Evolutionary conservation across 192 early-diverging fungal genomes (phyloP).

Genomic region (Coemansia sp.): DNA sequence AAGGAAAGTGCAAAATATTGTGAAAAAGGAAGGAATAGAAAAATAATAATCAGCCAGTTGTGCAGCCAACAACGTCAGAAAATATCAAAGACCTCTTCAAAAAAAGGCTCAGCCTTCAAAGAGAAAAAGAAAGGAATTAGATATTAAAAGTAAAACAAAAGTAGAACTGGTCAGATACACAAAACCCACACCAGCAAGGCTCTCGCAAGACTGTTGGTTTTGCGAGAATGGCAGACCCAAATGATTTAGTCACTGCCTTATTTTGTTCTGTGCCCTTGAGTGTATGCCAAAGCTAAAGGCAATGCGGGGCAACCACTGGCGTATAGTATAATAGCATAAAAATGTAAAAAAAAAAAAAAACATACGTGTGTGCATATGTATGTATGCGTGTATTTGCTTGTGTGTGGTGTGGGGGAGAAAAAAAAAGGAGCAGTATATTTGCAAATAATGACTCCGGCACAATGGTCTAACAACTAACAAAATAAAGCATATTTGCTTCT

Average conservation of each 20-base stretch:
- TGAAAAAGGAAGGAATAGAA: neutral
- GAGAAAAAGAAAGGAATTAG: neutral
- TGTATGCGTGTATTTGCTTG: neutral
- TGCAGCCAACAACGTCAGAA: neutral
- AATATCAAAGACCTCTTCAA: neutral
- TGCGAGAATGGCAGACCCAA: neutral
- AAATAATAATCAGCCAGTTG: neutral
- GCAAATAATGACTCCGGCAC: neutral
- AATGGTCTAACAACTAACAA: neutral
- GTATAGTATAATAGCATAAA: neutral
- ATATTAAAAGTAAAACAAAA: neutral
- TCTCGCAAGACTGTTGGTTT: neutral
- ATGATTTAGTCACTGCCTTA: neutral
- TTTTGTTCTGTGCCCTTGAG: neutral
- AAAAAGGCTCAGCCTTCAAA: neutral
- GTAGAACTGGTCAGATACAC: neutral
- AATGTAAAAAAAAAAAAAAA: neutral
- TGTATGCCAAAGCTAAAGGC: neutral
- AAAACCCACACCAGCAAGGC: neutral
- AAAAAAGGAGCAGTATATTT: neutral
- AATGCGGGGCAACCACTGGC: neutral
- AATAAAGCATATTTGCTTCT: neutral
- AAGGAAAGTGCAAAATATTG: neutral
- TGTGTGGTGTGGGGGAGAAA: slow-evolving; percentile 12
- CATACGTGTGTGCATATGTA: neutral